phyloP scores from a whole-genome alignment of 371 early-diverging fungal genomes.

The Synchytrium microbalum region DNA sequence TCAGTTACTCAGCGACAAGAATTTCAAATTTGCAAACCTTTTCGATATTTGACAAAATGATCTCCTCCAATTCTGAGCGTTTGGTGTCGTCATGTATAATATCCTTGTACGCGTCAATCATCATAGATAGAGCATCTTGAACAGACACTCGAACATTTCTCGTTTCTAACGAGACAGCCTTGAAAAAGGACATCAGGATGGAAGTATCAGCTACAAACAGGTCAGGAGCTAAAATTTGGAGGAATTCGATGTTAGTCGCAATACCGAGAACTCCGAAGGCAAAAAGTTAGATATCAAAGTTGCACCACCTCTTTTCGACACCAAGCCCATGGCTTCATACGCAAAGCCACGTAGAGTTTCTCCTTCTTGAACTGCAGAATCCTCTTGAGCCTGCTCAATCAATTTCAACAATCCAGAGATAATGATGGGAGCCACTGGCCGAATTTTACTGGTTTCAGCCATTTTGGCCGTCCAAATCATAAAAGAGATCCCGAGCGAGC shows the following conservation, averaged over 20 bases:
- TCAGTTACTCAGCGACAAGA: neutral
- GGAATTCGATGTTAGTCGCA: constrained; percentile 7
- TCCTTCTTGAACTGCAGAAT: constrained; percentile 34
- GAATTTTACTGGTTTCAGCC: constrained; percentile 40
- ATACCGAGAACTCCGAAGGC: neutral
- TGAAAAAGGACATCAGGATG: constrained; percentile 60
- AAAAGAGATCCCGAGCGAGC: constrained; percentile 68
- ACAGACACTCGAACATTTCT: constrained; percentile 63
- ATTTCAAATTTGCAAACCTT: constrained; percentile 36
- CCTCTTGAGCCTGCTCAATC: constrained; percentile 50
- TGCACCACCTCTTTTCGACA: constrained; percentile 61
- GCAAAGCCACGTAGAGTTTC: constrained; percentile 77
- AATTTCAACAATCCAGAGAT: constrained; percentile 65
- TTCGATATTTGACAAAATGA: constrained; percentile 52
- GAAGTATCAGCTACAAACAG: constrained; percentile 51
- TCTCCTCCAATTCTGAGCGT: constrained; percentile 30
- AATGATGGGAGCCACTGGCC: constrained; percentile 58
- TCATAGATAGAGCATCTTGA: constrained; percentile 71
- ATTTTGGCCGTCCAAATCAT: constrained; percentile 81
- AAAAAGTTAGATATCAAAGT: neutral
- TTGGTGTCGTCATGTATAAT: constrained; percentile 30
- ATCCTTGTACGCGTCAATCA: constrained; percentile 59
- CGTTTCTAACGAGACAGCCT: constrained; percentile 53
- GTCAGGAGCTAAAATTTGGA: constrained; percentile 45
- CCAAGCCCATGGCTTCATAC: constrained; percentile 69